These are phyloP conservation scores for Phytophthora agathidicida DNA, from an alignment of 352 stramenopile species.

Conservation along the genomic window DNA sequence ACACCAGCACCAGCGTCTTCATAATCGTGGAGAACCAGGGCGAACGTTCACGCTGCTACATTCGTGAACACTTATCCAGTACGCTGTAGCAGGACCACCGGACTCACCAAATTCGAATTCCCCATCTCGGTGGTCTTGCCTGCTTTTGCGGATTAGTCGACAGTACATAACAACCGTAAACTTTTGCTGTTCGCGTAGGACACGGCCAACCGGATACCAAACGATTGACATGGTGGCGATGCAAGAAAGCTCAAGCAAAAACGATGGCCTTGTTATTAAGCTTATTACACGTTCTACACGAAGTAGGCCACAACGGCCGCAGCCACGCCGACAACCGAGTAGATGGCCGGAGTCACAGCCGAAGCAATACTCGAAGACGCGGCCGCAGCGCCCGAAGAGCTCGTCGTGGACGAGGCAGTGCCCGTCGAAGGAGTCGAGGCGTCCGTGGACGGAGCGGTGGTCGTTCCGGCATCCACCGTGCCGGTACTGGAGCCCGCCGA, in stretches of 20 bases:
- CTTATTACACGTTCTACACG: conserved; percentile 12
- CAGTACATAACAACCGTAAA: background rate
- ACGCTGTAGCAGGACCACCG: conserved; percentile 18
- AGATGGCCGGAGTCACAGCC: conserved; percentile 11
- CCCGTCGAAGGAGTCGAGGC: conserved; percentile 1
- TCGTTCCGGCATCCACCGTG: conserved; percentile 12
- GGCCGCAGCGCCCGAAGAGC: conserved; percentile 1
- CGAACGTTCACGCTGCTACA: conserved; percentile 3
- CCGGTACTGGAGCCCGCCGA: conserved; percentile 11
- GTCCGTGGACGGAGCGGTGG: conserved; percentile 7
- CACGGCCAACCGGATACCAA: background rate
- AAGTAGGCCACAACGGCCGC: conserved; percentile 11
- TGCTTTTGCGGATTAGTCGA: background rate
- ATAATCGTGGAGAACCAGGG: background rate
- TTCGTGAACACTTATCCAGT: no score
- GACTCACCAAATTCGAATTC: conserved; percentile 7
- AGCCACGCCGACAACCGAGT: conserved; percentile 13
- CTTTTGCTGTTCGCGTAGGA: conserved; percentile 23
- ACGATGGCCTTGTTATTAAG: background rate
- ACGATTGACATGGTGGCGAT: background rate
- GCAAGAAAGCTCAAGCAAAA: background rate
- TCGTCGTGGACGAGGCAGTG: background rate
- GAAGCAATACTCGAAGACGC: conserved; percentile 22
- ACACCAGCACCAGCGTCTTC: conserved; percentile 2
- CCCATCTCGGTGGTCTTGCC: conserved; percentile 14